Evolutionary conservation across 2,329 filamentous ascomycete species (phyloP), one percentile per base, ranked within the genome.

Genomic region (Fusarium pseudoanthophilum): DNA sequence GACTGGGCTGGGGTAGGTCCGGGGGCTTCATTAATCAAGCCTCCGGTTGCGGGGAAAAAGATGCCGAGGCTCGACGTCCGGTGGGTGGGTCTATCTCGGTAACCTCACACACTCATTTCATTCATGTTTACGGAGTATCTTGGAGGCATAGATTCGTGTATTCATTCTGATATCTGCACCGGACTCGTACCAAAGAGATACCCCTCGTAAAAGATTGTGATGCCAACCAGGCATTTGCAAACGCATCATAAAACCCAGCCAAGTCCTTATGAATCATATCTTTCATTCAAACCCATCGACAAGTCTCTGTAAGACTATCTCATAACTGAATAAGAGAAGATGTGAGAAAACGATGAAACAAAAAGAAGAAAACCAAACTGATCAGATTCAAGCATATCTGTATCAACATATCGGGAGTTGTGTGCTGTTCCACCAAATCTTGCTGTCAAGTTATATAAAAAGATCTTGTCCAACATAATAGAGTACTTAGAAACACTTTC

Each of bases 1-100:
- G 46, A 55, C 55, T 72, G 56, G 36, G 60, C 67, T 71, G 68
- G 66, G 69, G 51, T 49, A 55, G 11, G 66, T 36, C 62, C 57
- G 71, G 75, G 65, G 66, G 32, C 30, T 46, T 60, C 57, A 53
- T 67, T 61, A 48, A 56, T 70, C 73, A 67, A 75, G 55, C 48
- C 61, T 60, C 73, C 75, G 68, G 75, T 78, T 75, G 78, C 74
- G 78, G 77, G 78, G 77, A 72, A 77, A 60, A 68, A 72, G 65
- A 72, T 76, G 75, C 77, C 78, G 77, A 78, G 78, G 78, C 77
- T 71, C 73, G 64, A 65, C 58, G 42, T 42, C 68, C 55, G 45
- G 28, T n/a, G 13, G 42, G 75, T 77, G 75, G 75, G 68, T 69
- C 75, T 34, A 26, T 60, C 61, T 73, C 71, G 71, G 67, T 51